phyloP scores from a whole-genome alignment of 164 flowering plant genomes.

The Vitis rotundifolia region DNA sequence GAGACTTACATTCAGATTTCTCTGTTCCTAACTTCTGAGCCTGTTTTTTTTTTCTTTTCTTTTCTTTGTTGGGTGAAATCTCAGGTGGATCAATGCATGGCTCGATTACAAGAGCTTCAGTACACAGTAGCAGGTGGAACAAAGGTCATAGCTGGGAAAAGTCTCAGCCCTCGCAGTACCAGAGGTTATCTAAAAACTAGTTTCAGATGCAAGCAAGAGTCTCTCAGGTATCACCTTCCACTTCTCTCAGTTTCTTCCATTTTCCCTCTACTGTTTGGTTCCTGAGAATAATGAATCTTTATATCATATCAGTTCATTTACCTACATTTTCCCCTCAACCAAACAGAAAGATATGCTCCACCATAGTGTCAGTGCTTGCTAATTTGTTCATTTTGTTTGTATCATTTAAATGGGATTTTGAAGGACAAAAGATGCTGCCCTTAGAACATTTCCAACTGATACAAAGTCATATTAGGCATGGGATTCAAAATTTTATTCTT shows the following conservation, averaged over 20 bases:
- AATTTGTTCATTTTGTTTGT: no score
- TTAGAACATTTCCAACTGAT: no score
- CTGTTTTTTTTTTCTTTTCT: not conserved
- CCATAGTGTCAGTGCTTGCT: no score
- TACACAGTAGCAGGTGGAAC: constrained; percentile 80
- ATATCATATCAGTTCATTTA: no score
- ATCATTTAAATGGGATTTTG: not conserved
- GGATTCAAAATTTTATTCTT: no score
- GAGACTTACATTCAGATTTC: not conserved
- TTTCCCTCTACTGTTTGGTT: not conserved
- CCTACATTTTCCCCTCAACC: no score
- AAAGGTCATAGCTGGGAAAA: constrained; percentile 62
- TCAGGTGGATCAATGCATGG: constrained; percentile 86
- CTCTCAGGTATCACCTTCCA: constrained; percentile 45
- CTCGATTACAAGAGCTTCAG: constrained; percentile 86
- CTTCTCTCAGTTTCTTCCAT: not conserved
- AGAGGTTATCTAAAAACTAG: constrained; percentile 71
- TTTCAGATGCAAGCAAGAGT: constrained; percentile 90
- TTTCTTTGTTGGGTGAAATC: not conserved
- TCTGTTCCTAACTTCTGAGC: not conserved
- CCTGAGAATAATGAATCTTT: not conserved
- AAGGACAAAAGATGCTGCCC: no score
- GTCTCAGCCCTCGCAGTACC: constrained; percentile 76
- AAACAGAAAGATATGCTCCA: no score
- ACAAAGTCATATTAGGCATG: no score